A percentile compares a stretch with the other conserved stretches of the same genome.
Evolutionary conservation across 2,329 filamentous ascomycete species (phyloP).

Genomic region (Penicillium psychrosexuale): DNA sequence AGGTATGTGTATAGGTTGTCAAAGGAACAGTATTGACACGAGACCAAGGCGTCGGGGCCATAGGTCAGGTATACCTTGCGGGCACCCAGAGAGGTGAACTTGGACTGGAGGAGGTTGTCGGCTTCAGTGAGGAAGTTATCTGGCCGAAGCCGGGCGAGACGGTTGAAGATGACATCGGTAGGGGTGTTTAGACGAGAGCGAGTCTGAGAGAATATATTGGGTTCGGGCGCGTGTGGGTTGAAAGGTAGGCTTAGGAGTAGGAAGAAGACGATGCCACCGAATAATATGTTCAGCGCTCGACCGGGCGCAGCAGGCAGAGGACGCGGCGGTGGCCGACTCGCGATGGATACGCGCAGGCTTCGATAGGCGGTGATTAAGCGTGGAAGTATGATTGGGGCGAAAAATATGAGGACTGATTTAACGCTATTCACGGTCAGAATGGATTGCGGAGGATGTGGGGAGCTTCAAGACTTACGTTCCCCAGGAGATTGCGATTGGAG

Average conservation of each 20-base stretch:
- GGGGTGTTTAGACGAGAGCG: constrained; percentile 79
- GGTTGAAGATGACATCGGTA: constrained; percentile 78
- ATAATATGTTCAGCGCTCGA: constrained; percentile 49
- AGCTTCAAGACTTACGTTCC: constrained; percentile 28
- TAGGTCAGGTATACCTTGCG: constrained; percentile 79
- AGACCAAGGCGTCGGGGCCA: constrained; percentile 69
- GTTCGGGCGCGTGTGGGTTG: constrained; percentile 49
- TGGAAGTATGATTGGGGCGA: constrained; percentile 43
- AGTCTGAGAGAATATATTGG: constrained; percentile 75
- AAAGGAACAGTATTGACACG: constrained; percentile 79
- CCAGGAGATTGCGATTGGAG: constrained; percentile 30
- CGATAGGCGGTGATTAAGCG: constrained; percentile 40
- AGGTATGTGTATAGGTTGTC: constrained; percentile 70
- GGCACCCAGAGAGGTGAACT: constrained; percentile 68
- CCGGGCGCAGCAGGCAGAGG: constrained; percentile 35
- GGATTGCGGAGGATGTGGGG: neutral
- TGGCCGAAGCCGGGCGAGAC: constrained; percentile 54
- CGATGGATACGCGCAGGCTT: constrained; percentile 31
- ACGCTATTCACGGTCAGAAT: constrained; percentile 29
- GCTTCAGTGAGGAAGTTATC: constrained; percentile 42
- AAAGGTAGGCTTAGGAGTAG: constrained; percentile 67
- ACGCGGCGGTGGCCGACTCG: constrained; percentile 38
- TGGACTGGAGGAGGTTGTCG: constrained; percentile 65
- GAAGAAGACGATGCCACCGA: constrained; percentile 52
- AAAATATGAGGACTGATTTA: constrained; percentile 44